These are phyloP conservation scores for Fusarium keratoplasticum DNA, from an alignment of 2,329 filamentous ascomycete genomes.

Conservation along the genomic window DNA sequence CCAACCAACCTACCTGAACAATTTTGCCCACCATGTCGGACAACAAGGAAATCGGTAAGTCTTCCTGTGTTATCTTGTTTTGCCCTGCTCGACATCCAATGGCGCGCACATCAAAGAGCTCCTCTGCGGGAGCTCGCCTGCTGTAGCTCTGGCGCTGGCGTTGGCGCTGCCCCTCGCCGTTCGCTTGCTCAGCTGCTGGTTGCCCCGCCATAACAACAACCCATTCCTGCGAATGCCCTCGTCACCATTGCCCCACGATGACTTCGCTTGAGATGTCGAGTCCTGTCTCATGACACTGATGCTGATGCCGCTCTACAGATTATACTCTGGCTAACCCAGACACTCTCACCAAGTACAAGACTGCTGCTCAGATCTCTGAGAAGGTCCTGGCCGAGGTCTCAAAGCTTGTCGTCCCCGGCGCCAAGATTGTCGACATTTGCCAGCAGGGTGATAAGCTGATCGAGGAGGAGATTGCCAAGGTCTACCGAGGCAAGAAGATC, in stretches of 20 bases:
- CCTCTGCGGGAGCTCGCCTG: not conserved
- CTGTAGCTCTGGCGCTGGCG: conserved; percentile 20
- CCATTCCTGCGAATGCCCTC: conserved; percentile 37
- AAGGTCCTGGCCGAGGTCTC: conserved; percentile 91
- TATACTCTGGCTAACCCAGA: conserved; percentile 92
- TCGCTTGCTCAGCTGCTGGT: conserved; percentile 20
- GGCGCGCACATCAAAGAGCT: not conserved
- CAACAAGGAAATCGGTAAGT: conserved; percentile 59
- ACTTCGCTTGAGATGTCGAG: conserved; percentile 1
- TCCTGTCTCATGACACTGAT: not conserved
- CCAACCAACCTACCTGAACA: conserved; percentile 27
- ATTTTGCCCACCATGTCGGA: conserved; percentile 57
- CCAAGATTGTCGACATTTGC: conserved; percentile 94
- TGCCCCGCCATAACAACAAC: conserved; percentile 43
- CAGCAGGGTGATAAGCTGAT: conserved; percentile 95
- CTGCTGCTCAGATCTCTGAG: conserved; percentile 92
- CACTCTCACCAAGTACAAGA: conserved; percentile 99
- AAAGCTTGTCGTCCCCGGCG: conserved; percentile 80
- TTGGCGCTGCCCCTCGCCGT: conserved; percentile 41
- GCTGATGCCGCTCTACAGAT: conserved; percentile 64
- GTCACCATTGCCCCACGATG: conserved; percentile 37
- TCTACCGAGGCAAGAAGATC: conserved; percentile 99
- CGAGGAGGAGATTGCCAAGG: conserved; percentile 92
- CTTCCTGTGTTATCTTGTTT: not conserved
- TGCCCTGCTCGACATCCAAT: not conserved